Evolutionary conservation across 345 rosid species (phyloP).

Genomic region (Brassica carinata): DNA sequence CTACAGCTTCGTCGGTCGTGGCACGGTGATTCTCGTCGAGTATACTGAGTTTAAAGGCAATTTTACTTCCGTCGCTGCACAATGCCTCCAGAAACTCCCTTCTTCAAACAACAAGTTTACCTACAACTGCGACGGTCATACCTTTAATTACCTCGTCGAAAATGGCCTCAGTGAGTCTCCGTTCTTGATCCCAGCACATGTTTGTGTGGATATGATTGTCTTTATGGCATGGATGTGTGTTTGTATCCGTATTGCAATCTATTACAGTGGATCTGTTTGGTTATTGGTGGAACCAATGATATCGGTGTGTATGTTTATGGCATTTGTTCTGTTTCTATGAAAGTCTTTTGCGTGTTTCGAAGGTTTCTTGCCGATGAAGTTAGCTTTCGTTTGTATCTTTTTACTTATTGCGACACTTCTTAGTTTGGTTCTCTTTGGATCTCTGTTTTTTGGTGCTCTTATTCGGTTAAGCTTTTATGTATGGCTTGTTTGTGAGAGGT

Average conservation of each 20-base stretch:
- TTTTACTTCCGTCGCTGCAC: slow-evolving; percentile 65
- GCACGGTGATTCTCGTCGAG: slow-evolving; percentile 64
- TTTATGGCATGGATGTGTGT: background rate
- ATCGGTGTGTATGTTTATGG: background rate
- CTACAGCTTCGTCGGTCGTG: slow-evolving; percentile 73
- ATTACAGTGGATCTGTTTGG: slow-evolving; percentile 1
- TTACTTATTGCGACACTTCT: background rate
- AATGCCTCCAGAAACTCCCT: slow-evolving; percentile 76
- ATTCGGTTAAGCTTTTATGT: background rate
- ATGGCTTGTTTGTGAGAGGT: background rate
- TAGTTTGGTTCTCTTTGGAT: background rate
- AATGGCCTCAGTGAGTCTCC: slow-evolving; percentile 58
- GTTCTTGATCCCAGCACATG: background rate
- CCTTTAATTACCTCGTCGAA: slow-evolving; percentile 69
- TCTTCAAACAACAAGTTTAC: slow-evolving; percentile 67
- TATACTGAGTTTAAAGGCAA: slow-evolving; percentile 71
- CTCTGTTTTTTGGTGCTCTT: background rate
- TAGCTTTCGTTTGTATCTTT: background rate
- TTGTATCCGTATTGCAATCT: slow-evolving; percentile 5
- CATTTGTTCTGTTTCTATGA: background rate
- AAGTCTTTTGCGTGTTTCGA: background rate
- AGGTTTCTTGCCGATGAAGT: background rate
- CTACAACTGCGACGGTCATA: slow-evolving; percentile 74
- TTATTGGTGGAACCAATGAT: background rate
- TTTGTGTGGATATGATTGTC: background rate